Evolutionary conservation across 78 protist species (phyloP).

Genomic region (Dictyostelium purpureum): DNA sequence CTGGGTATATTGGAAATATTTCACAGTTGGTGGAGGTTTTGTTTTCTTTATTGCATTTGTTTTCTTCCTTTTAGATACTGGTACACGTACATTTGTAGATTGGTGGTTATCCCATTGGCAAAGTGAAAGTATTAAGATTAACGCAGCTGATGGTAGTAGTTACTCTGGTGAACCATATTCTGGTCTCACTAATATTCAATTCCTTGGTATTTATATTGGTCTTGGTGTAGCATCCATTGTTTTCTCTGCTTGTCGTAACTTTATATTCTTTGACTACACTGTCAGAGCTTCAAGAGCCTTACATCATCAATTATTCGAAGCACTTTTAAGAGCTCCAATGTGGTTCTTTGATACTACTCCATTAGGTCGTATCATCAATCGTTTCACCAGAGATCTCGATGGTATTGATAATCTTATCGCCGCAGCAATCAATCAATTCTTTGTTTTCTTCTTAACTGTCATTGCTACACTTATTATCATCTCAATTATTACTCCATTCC

Average conservation of each 20-base stretch:
- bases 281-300: neutral
- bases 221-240: conserved; percentile 20
- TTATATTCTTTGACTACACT: conserved; percentile 14
- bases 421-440: conserved; percentile 23
- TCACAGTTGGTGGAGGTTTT: conserved; percentile 52
- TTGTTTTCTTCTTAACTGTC: conserved; percentile 9
- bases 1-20: conserved; percentile 19
- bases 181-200: conserved; percentile 16
- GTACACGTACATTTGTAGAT: conserved; percentile 2
- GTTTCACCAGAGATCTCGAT: conserved; percentile 93
- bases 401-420: conserved; percentile 78
- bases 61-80: conserved; percentile 13
- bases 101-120: conserved; percentile 82
- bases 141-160: neutral
- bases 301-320: conserved; percentile 25
- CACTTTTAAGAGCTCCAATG: conserved; percentile 88
- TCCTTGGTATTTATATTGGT: conserved; percentile 61
- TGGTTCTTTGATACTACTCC: conserved; percentile 99
- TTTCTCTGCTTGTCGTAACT: conserved; percentile 15
- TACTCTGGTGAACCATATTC: neutral
- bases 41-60: neutral
- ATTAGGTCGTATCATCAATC: conserved; percentile 96
- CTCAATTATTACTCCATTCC: conserved; percentile 48
- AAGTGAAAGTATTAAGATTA: neutral
- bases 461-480: conserved; percentile 47